Evolutionary conservation across 139 green algal species (phyloP).

Genomic region (Ettlia oleoabundans): DNA sequence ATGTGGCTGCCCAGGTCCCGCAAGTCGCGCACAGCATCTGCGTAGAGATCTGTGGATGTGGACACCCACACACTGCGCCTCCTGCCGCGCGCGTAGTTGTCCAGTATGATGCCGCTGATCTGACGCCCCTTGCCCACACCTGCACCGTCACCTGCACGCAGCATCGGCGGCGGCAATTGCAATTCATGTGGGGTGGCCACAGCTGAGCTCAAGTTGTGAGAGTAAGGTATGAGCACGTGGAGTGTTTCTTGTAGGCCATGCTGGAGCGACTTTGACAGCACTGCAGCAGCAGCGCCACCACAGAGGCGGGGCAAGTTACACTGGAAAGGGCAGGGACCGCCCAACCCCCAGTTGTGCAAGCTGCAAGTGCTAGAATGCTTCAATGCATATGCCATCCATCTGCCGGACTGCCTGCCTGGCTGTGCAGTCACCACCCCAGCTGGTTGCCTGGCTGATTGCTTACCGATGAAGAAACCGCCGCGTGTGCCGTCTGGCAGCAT

Average conservation of each 20-base stretch:
- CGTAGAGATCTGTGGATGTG: conserved; percentile 67
- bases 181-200: no score
- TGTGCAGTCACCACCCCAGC: neutral
- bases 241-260: no score
- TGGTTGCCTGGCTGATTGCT: neutral
- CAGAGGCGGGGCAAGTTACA: neutral
- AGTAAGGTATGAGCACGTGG: no score
- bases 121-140: conserved; percentile 87
- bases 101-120: conserved; percentile 83
- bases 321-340: no score
- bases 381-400: no score
- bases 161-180: neutral
- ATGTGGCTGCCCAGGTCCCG: conserved; percentile 70
- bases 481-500: conserved; percentile 71
- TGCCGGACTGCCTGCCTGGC: no score
- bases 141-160: conserved; percentile 69
- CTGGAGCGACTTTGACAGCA: no score
- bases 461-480: conserved; percentile 65
- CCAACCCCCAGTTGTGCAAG: no score
- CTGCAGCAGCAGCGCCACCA: no score
- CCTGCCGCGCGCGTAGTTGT: conserved; percentile 82
- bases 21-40: conserved; percentile 80
- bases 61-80: conserved; percentile 75
- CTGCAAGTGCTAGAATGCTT: no score
- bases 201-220: no score